Conservation (phyloP, 148 eudicot genomes). For the Silene latifolia region DNA sequence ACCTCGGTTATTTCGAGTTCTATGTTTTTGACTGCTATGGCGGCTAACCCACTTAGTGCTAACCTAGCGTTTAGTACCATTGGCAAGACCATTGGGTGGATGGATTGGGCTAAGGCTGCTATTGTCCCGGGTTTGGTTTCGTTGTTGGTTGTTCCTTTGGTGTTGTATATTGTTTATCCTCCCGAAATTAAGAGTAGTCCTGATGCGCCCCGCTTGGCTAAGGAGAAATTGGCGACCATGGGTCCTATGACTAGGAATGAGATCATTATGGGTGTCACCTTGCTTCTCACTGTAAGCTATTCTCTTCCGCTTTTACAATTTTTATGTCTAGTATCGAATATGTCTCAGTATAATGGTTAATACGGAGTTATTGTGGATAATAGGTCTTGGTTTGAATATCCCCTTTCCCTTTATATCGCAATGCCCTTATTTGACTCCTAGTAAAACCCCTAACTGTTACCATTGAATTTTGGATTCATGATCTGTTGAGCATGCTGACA, state of each 20-base stretch:
- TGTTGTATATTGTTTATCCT: conserved; percentile 79
- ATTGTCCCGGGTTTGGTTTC: conserved; percentile 95
- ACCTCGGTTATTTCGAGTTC: conserved; percentile 81
- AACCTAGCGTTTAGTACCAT: conserved; percentile 63
- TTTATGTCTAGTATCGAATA: no score
- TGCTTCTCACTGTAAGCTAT: conserved; percentile 74
- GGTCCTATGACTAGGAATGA: conserved; percentile 87
- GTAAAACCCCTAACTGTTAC: no score
- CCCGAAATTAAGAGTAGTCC: conserved; percentile 89
- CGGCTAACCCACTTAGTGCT: conserved; percentile 88
- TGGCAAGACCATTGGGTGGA: conserved; percentile 76
- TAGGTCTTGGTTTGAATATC: no score
- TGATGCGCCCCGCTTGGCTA: conserved; percentile 87
- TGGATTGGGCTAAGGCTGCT: conserved; percentile 98
- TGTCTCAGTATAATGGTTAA: no score
- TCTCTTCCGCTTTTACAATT: neutral
- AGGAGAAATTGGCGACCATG: conserved; percentile 74
- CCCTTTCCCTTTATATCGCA: no score
- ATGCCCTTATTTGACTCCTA: no score
- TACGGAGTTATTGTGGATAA: no score
- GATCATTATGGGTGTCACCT: conserved; percentile 79
- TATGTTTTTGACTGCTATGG: conserved; percentile 96
- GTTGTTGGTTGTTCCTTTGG: conserved; percentile 69
- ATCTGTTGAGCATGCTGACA: no score
- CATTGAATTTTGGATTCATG: no score